Evolutionary conservation across 805 yeast genomes (phyloP).

Genomic region (Tetrapisispora phaffii): DNA sequence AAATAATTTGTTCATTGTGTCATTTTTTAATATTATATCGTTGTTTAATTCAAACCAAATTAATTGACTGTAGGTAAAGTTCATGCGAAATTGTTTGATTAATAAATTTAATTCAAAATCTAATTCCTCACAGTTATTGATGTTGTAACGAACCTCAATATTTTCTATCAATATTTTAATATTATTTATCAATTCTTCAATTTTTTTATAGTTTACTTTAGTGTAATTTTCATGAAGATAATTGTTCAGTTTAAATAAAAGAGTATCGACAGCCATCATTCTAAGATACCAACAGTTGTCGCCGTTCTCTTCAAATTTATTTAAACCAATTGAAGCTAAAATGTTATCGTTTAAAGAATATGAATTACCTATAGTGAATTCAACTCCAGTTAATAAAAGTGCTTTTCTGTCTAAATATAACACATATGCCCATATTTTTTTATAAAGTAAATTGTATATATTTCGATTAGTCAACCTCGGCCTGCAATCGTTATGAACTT

Average conservation of each 20-base stretch:
- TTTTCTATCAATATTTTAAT: constrained; percentile 5
- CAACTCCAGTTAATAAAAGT: constrained; percentile 23
- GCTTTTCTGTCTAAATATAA: constrained; percentile 27
- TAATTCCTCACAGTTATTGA: not conserved
- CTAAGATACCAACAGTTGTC: constrained; percentile 14
- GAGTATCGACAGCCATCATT: constrained; percentile 12
- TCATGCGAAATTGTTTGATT: constrained; percentile 15
- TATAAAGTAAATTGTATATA: constrained; percentile 12
- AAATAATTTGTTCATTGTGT: constrained; percentile 14
- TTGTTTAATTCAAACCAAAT: constrained; percentile 15
- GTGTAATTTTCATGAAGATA: constrained; percentile 16
- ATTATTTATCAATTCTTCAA: constrained; percentile 8
- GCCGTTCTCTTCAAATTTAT: not conserved
- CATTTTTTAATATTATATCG: constrained; percentile 9
- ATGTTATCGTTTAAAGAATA: constrained; percentile 1
- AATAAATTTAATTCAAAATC: constrained; percentile 18
- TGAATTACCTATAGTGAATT: constrained; percentile 20
- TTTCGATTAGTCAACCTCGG: constrained; percentile 12
- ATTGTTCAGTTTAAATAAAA: constrained; percentile 13
- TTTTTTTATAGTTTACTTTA: constrained; percentile 10
- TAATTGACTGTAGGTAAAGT: constrained; percentile 17
- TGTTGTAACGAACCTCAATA: constrained; percentile 2
- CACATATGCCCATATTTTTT: constrained; percentile 21
- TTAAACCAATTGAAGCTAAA: not conserved
- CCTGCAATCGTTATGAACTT: constrained; percentile 14